phyloP scores from a whole-genome alignment of 2,329 filamentous ascomycete genomes.

The Gnomoniopsis smithogilvyi region DNA sequence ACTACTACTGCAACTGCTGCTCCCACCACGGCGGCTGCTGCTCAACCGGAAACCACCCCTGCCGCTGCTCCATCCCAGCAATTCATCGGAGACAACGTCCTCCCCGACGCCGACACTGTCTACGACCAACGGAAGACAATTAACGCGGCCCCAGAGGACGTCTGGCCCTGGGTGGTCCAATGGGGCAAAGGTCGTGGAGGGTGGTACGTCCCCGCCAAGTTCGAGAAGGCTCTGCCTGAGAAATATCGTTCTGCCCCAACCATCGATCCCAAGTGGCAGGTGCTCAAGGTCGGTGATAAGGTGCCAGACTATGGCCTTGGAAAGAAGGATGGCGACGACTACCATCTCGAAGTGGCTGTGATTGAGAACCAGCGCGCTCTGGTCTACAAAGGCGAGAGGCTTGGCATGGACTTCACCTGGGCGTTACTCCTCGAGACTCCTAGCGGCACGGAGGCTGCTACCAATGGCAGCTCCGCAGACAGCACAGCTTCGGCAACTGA shows the following conservation, averaged over 20 bases:
- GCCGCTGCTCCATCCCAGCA: neutral
- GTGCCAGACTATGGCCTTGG: conserved; percentile 8
- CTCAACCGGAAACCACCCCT: neutral
- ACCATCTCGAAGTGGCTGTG: conserved; percentile 6
- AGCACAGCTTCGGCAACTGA: neutral
- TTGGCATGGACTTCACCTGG: conserved; percentile 11
- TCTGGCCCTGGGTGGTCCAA: conserved; percentile 10
- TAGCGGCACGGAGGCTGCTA: neutral
- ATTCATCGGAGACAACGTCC: conserved; percentile 2
- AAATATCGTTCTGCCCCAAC: conserved; percentile 3
- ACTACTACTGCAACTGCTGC: neutral
- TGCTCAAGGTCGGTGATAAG: conserved; percentile 6
- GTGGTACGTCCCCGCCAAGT: conserved; percentile 9
- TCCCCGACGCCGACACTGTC: conserved; percentile 8
- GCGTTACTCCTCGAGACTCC: conserved; percentile 8
- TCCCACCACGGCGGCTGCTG: neutral
- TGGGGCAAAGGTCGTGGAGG: conserved; percentile 12
- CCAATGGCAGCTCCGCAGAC: neutral
- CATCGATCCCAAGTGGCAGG: conserved; percentile 7
- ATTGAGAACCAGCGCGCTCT: conserved; percentile 8
- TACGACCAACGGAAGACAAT: conserved; percentile 1
- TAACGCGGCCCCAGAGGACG: conserved; percentile 4
- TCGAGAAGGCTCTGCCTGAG: conserved; percentile 7
- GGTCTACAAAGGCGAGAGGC: conserved; percentile 11
- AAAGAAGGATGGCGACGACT: neutral